Evolutionary conservation across 305 asterid species (phyloP).

Genomic region (Rubia peregrina): DNA sequence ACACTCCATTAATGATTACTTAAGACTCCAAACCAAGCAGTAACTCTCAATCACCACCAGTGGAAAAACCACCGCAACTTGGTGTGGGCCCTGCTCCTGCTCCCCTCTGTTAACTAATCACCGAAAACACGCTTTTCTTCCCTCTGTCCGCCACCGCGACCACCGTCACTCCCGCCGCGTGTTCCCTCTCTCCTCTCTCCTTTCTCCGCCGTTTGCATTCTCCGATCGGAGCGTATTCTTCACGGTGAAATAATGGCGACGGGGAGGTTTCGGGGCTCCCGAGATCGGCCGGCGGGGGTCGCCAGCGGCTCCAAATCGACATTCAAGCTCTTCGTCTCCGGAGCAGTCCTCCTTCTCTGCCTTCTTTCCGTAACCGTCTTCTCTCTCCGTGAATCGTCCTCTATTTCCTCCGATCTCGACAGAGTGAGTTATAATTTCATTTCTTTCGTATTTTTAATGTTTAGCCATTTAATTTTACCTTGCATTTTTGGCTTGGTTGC

Average conservation of each 20-base stretch:
- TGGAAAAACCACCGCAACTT: constrained; percentile 4
- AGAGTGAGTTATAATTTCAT: constrained; percentile 26
- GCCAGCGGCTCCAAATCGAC: constrained; percentile 9
- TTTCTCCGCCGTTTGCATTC: neutral
- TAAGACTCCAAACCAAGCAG: neutral
- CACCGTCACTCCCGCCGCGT: neutral
- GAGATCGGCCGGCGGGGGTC: constrained; percentile 20
- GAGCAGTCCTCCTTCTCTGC: constrained; percentile 25
- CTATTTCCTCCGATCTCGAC: constrained; percentile 38
- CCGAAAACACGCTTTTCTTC: neutral
- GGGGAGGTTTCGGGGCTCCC: constrained; percentile 18
- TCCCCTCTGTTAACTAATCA: constrained; percentile 3
- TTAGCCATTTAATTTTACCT: neutral
- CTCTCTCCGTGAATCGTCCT: constrained; percentile 33
- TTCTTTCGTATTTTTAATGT: too few relatives aligned
- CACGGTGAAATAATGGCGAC: constrained; percentile 15
- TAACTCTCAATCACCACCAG: constrained; percentile 5
- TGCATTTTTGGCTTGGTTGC: neutral
- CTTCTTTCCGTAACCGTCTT: constrained; percentile 34
- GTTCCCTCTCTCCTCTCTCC: neutral
- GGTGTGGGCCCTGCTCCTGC: constrained; percentile 10
- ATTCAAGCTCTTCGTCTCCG: constrained; percentile 22
- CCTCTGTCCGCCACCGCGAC: neutral
- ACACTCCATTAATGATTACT: neutral
- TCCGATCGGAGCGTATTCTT: neutral